These are phyloP conservation scores for Ogataea trehalophila DNA, from an alignment of 805 yeast genomes.

Conservation along the genomic window DNA sequence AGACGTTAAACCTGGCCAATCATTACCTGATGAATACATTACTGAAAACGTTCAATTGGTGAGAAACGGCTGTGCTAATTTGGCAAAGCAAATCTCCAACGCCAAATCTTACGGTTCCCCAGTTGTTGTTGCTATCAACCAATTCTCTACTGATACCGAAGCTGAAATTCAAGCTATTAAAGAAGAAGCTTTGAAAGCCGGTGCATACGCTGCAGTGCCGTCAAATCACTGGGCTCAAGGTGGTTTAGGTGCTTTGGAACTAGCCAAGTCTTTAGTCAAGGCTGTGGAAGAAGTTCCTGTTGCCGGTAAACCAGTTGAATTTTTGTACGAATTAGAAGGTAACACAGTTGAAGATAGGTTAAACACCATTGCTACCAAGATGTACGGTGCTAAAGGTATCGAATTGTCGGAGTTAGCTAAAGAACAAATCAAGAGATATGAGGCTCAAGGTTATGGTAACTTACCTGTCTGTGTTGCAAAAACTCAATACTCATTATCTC, in stretches of 20 bases:
- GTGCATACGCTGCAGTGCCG: constrained; percentile 74
- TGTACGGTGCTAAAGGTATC: constrained; percentile 75
- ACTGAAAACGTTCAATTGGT: constrained; percentile 69
- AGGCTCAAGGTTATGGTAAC: constrained; percentile 69
- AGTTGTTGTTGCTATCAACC: constrained; percentile 78
- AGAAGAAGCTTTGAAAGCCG: constrained; percentile 66
- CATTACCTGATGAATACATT: constrained; percentile 68
- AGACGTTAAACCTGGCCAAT: constrained; percentile 80
- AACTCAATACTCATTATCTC: constrained; percentile 81
- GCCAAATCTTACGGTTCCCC: constrained; percentile 71
- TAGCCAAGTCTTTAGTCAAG: constrained; percentile 66
- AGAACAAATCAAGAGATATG: constrained; percentile 61
- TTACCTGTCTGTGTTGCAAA: constrained; percentile 82
- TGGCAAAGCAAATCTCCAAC: constrained; percentile 71
- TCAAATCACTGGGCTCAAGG: constrained; percentile 88
- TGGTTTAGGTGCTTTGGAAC: constrained; percentile 72
- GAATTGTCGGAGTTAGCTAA: constrained; percentile 68
- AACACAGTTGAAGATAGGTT: constrained; percentile 61
- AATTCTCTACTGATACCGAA: constrained; percentile 68
- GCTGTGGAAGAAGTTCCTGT: constrained; percentile 43
- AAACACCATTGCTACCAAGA: constrained; percentile 59
- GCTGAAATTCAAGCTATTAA: constrained; percentile 65
- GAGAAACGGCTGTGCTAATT: constrained; percentile 64
- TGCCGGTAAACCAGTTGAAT: constrained; percentile 29
- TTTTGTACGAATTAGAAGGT: constrained; percentile 54